These are phyloP conservation scores for Globisporangium camurandrum DNA, from an alignment of 352 stramenopile species.

Conservation along the genomic window DNA sequence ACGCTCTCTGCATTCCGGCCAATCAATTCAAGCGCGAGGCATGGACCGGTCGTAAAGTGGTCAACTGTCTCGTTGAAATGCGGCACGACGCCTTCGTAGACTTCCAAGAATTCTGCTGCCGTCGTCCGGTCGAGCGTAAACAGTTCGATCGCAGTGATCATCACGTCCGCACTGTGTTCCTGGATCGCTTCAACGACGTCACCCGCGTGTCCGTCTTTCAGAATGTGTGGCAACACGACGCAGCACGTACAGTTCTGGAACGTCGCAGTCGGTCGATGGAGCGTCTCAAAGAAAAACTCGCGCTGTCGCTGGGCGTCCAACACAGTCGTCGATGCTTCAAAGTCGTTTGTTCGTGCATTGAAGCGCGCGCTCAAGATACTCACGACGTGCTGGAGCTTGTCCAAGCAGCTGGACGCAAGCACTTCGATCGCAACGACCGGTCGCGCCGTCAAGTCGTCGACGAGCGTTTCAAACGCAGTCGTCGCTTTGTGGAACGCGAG, in stretches of 20 bases:
- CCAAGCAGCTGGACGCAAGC: conserved; percentile 62
- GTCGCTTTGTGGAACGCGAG: conserved; percentile 33
- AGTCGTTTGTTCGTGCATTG: conserved; percentile 26
- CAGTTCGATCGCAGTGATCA: conserved; percentile 83
- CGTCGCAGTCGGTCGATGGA: conserved; percentile 51
- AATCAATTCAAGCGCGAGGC: conserved; percentile 87
- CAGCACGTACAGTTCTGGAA: conserved; percentile 89
- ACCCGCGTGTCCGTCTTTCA: conserved; percentile 79
- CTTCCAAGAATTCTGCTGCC: conserved; percentile 89
- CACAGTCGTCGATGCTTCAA: conserved; percentile 43
- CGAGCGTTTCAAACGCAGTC: conserved; percentile 19
- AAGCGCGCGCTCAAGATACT: conserved; percentile 36
- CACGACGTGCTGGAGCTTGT: conserved; percentile 47
- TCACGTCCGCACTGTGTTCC: conserved; percentile 42
- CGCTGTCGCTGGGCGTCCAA: conserved; percentile 49
- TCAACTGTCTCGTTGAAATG: conserved; percentile 88
- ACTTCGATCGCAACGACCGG: conserved; percentile 70
- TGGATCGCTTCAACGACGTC: conserved; percentile 84
- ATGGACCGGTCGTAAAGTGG: conserved; percentile 84
- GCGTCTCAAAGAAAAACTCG: conserved; percentile 56
- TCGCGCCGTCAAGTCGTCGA: conserved; percentile 29
- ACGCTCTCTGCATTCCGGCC: conserved; percentile 45
- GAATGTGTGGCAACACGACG: conserved; percentile 89
- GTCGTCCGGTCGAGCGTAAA: conserved; percentile 85
- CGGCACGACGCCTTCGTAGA: conserved; percentile 88